A percentile compares a stretch with the other conserved stretches of the same genome.
Evolutionary conservation across 1,284 basidiomycete genomes (phyloP).

Genomic region (Sanguinoderma infundibulare): DNA sequence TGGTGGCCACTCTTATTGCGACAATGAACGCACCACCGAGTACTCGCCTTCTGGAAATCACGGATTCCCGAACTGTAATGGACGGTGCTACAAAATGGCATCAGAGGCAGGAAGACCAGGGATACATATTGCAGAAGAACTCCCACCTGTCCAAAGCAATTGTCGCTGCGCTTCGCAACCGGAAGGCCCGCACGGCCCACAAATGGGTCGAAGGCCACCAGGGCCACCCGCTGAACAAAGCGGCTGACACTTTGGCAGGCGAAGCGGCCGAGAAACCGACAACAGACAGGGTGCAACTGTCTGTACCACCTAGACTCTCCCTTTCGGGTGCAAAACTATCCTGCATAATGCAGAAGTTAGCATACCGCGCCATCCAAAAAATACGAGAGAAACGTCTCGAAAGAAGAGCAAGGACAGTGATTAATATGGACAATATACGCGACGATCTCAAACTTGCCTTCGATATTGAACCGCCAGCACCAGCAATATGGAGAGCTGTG

Average conservation of each 20-base stretch:
- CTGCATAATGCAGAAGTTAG: background rate
- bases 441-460: background rate
- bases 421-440: background rate
- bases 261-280: background rate
- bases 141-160: background rate
- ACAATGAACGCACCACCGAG: background rate
- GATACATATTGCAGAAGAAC: background rate
- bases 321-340: background rate
- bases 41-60: background rate
- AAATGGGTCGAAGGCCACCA: background rate
- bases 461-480: background rate
- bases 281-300: background rate
- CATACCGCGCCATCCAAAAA: background rate
- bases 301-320: background rate
- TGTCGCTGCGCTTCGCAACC: background rate
- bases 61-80: background rate
- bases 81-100: background rate
- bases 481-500: background rate
- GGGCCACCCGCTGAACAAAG: constrained; percentile 29
- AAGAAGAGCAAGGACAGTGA: background rate
- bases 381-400: background rate
- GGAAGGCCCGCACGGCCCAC: background rate
- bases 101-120: background rate
- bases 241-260: background rate
- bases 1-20: background rate